Evolutionary conservation across 106 monocot species (phyloP), one percentile per base, ranked within the genome.

Genomic region (Dendrobium chrysotoxum): DNA sequence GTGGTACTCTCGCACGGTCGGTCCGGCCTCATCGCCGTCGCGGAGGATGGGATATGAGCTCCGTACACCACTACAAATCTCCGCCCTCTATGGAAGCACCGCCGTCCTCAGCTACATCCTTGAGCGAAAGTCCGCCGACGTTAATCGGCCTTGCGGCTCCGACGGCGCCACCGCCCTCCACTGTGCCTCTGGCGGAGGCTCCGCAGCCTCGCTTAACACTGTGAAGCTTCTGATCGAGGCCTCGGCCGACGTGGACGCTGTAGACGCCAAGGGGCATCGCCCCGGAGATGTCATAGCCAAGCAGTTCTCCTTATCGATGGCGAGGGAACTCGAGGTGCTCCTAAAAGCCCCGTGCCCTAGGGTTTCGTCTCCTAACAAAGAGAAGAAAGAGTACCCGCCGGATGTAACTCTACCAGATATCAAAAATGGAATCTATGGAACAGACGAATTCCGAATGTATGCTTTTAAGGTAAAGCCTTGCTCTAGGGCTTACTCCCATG

Each of bases 371-470:
- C 85, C 76, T 10, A 53, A 55, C 4, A 77, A 75, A 80, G 58
- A 85, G 44, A 84, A 82, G 84, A 88, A 84, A 55, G 91, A 91
- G 72, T 88, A 84, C 75, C 91, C 88, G 30, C 84, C 81, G 40
- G 86, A 88, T 71, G 31, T 79, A 31, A 85, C 91, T 4, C 84
- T 91, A 10, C 91, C 91, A 31, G 91, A 91, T 61, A 91, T 91
- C 41, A 91, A 91, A 79, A 86, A 68, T 72, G 91, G 91, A 41
- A 76, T 91, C 85, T 91, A 88, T 84, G 83, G 86, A 74, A 88
- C 88, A 40, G 91, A 91, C 73, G 91, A 91, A 72, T 91, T 91
- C 85, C 88, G 91, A 50, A 91, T 91, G 91, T 91, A 86, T 74
- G 75, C 80, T 39, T 91, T 91, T 85, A 91, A 91, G 86, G 85